phyloP scores from a whole-genome alignment of 1,284 basidiomycete species.

The Sphagnurus paluster region DNA sequence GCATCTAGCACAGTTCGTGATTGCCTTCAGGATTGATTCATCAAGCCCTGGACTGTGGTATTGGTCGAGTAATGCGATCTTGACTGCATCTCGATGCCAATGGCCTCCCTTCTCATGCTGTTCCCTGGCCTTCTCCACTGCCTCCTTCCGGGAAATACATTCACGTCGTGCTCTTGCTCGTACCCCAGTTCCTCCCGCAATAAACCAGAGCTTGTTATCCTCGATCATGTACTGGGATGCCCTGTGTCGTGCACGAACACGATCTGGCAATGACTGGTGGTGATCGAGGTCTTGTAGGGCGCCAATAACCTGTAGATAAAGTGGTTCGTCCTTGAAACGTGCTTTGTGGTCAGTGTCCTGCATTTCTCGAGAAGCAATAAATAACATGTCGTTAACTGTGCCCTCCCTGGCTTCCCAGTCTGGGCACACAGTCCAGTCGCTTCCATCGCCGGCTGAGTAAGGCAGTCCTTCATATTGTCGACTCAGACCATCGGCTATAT shows the following conservation, averaged over 20 bases:
- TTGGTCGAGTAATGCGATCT: constrained; percentile 4
- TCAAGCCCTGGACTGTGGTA: constrained; percentile 1
- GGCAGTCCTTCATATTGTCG: constrained; percentile 14
- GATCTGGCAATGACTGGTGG: background rate
- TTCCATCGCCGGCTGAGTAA: constrained; percentile 26
- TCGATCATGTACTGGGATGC: constrained; percentile 30
- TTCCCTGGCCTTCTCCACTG: background rate
- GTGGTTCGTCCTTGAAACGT: constrained; percentile 26
- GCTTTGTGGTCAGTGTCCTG: background rate
- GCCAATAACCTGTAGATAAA: constrained; percentile 28
- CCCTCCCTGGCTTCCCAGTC: constrained; percentile 31
- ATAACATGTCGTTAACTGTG: too few relatives aligned
- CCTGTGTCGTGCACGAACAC: constrained; percentile 25
- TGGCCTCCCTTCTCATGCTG: constrained; percentile 6
- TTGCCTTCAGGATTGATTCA: background rate
- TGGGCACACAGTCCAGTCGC: constrained; percentile 29
- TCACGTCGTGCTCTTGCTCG: constrained; percentile 15
- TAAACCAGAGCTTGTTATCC: constrained; percentile 31
- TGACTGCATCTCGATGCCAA: constrained; percentile 4
- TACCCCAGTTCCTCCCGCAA: constrained; percentile 17
- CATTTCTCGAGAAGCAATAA: background rate
- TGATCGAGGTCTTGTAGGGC: constrained; percentile 25
- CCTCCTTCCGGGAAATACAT: constrained; percentile 17
- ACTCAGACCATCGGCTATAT: constrained; percentile 28
- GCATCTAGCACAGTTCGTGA: constrained; percentile 1